A percentile compares a stretch with the other conserved stretches of the same genome.
Evolutionary conservation across 2,329 filamentous ascomycete species (phyloP).

Genomic region (Ceratocystis colombiana): DNA sequence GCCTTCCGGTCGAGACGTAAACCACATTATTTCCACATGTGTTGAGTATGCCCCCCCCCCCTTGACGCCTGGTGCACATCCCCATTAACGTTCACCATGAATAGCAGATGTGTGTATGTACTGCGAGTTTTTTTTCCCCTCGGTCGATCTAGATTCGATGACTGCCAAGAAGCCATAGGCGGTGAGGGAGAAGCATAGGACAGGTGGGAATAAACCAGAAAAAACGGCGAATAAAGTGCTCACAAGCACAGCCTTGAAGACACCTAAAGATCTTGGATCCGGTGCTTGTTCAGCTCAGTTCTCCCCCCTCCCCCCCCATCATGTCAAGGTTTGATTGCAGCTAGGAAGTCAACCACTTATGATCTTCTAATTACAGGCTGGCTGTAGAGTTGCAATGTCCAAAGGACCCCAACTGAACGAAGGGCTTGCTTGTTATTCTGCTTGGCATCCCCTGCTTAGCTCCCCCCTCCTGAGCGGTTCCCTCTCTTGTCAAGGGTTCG

Average conservation of each 20-base stretch:
- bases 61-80: constrained; percentile 1
- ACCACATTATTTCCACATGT: neutral
- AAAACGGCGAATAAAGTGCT: neutral
- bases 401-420: constrained; percentile 1
- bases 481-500: neutral
- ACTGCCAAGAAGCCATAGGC: neutral
- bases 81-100: neutral
- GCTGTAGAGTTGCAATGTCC: neutral
- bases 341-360: neutral
- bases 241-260: neutral
- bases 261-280: neutral
- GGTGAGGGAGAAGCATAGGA: neutral
- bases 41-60: neutral
- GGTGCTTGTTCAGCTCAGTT: neutral
- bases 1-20: neutral
- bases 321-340: neutral
- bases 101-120: neutral
- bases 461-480: constrained; percentile 3
- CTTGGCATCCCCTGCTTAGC: constrained; percentile 6
- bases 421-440: neutral
- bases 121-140: neutral
- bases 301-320: neutral
- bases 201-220: neutral
- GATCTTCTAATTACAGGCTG: neutral
- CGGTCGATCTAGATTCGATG: neutral